Evolutionary conservation across 2,329 filamentous ascomycete genomes (phyloP).

Genomic region (Botrytis paeoniae): DNA sequence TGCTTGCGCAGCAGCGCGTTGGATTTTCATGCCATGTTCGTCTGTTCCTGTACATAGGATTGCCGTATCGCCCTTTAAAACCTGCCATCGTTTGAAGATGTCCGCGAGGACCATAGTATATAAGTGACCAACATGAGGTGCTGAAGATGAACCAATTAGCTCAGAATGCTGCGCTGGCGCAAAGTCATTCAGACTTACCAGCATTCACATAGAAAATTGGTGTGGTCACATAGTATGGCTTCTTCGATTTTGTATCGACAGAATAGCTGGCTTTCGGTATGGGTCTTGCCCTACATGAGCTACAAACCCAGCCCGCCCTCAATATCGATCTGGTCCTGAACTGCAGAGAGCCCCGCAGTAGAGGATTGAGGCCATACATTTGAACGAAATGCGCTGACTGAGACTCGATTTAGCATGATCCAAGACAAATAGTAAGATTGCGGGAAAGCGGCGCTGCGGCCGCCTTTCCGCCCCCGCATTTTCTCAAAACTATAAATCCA

Average conservation of each 20-base stretch:
- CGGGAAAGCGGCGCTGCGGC: neutral
- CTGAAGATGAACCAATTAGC: constrained; percentile 44
- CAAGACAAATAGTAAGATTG: neutral
- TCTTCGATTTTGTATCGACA: constrained; percentile 43
- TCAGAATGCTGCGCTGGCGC: constrained; percentile 10
- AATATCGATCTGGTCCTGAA: constrained; percentile 16
- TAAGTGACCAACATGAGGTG: constrained; percentile 90
- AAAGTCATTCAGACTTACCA: constrained; percentile 47
- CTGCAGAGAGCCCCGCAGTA: constrained; percentile 24
- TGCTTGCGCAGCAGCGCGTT: constrained; percentile 74
- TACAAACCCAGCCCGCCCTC: constrained; percentile 30
- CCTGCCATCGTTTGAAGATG: constrained; percentile 87
- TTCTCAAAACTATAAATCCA: neutral
- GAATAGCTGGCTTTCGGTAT: constrained; percentile 22
- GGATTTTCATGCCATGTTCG: constrained; percentile 97
- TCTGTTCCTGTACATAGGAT: constrained; percentile 89
- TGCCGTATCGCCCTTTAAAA: constrained; percentile 67
- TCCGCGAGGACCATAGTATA: constrained; percentile 91
- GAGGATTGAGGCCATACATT: constrained; percentile 24
- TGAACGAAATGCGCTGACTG: neutral
- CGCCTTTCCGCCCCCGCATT: constrained; percentile 8
- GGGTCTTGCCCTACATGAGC: constrained; percentile 26
- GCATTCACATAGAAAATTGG: constrained; percentile 99
- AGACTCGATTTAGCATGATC: neutral
- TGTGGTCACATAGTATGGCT: constrained; percentile 93